Conservation (phyloP, 345 rosid genomes). For the Ceriops tagal region DNA sequence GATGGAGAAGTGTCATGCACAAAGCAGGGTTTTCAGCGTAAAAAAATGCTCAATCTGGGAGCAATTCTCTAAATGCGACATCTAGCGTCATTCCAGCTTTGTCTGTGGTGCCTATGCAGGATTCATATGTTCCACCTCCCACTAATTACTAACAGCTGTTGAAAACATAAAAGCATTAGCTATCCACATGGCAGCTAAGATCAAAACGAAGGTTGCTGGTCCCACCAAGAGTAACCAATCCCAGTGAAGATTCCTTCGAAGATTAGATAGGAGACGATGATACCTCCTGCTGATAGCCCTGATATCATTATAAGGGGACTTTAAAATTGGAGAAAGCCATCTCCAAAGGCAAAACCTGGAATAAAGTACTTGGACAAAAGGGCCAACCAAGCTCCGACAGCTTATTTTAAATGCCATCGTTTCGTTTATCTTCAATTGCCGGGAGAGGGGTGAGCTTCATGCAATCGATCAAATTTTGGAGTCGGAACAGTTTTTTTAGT, state of each 20-base stretch:
- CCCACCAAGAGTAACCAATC: constrained; percentile 21
- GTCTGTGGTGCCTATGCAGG: too few relatives aligned
- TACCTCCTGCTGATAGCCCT: constrained; percentile 11
- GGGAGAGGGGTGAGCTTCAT: too few relatives aligned
- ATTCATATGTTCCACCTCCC: too few relatives aligned
- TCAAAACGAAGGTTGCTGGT: neutral
- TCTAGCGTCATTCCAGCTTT: too few relatives aligned
- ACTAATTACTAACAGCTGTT: constrained; percentile 12
- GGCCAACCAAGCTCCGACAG: neutral
- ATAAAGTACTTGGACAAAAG: neutral
- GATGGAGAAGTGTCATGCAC: neutral
- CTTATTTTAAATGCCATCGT: too few relatives aligned
- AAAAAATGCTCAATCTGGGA: too few relatives aligned
- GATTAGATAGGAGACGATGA: constrained; percentile 19
- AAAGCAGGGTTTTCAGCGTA: too few relatives aligned
- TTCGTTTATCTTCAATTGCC: too few relatives aligned
- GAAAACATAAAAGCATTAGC: constrained; percentile 7
- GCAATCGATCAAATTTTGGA: too few relatives aligned
- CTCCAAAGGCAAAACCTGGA: neutral
- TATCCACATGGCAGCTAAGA: constrained; percentile 18
- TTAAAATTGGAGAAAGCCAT: constrained; percentile 1
- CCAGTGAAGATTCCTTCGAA: constrained; percentile 31
- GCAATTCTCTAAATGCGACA: too few relatives aligned
- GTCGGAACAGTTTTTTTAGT: too few relatives aligned
- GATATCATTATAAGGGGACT: neutral